A percentile compares a stretch with the other conserved stretches of the same genome.
phyloP scores from a whole-genome alignment of 1,139 yeast species.

The Kluyveromyces marxianus region DNA sequence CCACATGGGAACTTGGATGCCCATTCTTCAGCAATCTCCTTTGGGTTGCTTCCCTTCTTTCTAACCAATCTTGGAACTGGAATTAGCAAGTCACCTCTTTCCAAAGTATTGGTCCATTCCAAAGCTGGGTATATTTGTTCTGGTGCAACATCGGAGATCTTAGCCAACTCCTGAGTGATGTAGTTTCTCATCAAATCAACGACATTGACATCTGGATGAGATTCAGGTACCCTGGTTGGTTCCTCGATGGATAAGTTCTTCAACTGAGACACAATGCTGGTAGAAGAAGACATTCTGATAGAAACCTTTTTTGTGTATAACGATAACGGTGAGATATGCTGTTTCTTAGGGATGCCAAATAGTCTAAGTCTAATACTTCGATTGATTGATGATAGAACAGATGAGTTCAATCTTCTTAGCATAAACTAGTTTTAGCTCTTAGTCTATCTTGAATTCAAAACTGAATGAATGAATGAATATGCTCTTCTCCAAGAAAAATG shows the following conservation, averaged over 20 bases:
- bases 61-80: constrained; percentile 85
- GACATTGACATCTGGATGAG: constrained; percentile 24
- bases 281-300: constrained; percentile 2
- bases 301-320: background rate
- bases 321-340: background rate
- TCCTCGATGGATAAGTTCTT: constrained; percentile 17
- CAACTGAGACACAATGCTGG: constrained; percentile 14
- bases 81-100: constrained; percentile 86
- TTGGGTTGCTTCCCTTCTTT: constrained; percentile 78
- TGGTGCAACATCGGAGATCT: constrained; percentile 64
- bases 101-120: constrained; percentile 80
- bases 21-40: constrained; percentile 80
- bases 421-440: constrained; percentile 1
- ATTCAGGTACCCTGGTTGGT: constrained; percentile 18
- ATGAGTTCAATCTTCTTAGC: constrained; percentile 9
- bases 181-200: constrained; percentile 56
- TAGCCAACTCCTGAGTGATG: constrained; percentile 69
- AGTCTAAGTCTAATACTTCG: constrained; percentile 1
- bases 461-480: background rate
- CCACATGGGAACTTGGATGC: constrained; percentile 62
- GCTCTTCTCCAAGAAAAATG: background rate
- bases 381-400: constrained; percentile 1
- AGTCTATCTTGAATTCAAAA: background rate
- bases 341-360: background rate
- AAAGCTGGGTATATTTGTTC: constrained; percentile 72